Evolutionary conservation across 352 stramenopile genomes (phyloP).

Genomic region (Thalassiosira exigua): DNA sequence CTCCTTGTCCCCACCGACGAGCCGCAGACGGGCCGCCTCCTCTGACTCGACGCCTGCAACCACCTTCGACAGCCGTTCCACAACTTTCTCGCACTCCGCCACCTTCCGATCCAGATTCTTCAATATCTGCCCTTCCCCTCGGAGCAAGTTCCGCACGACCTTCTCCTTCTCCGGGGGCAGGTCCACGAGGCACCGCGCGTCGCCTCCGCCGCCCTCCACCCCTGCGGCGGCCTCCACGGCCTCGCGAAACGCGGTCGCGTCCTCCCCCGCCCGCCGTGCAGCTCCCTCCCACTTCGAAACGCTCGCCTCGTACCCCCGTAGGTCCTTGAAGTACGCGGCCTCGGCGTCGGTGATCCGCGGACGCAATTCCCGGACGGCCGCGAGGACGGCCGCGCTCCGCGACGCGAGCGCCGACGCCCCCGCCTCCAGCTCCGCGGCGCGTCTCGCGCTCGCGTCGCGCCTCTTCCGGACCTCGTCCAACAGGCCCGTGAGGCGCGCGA

Average conservation of each 20-base stretch:
- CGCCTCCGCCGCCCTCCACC: slow-evolving; percentile 46
- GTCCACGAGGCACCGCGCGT: slow-evolving; percentile 50
- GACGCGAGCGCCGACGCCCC: slow-evolving; percentile 59
- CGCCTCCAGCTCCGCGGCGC: slow-evolving; percentile 42
- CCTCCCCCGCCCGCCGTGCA: slow-evolving; percentile 41
- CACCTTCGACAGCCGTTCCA: slow-evolving; percentile 30
- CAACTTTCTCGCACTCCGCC: slow-evolving; percentile 16
- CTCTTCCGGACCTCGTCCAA: slow-evolving; percentile 56
- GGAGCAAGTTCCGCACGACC: slow-evolving; percentile 39
- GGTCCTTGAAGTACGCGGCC: slow-evolving; percentile 72
- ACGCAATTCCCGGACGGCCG: slow-evolving; percentile 65
- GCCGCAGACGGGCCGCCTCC: slow-evolving; percentile 23
- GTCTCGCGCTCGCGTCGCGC: slow-evolving; percentile 49
- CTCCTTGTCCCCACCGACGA: slow-evolving; percentile 38
- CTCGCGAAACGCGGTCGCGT: slow-evolving; percentile 33
- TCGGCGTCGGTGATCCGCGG: slow-evolving; percentile 78
- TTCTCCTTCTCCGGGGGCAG: slow-evolving; percentile 36
- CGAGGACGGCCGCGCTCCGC: slow-evolving; percentile 63
- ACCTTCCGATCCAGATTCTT: slow-evolving; percentile 50
- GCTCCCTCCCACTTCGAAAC: slow-evolving; percentile 65
- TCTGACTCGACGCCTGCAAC: slow-evolving; percentile 24
- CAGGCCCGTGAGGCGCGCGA: slow-evolving; percentile 55
- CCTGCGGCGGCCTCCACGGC: slow-evolving; percentile 38
- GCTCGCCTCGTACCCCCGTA: slow-evolving; percentile 58
- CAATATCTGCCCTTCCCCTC: slow-evolving; percentile 41